Evolutionary conservation across 2,329 filamentous ascomycete genomes (phyloP).

Genomic region (Hypoxylon sp.): DNA sequence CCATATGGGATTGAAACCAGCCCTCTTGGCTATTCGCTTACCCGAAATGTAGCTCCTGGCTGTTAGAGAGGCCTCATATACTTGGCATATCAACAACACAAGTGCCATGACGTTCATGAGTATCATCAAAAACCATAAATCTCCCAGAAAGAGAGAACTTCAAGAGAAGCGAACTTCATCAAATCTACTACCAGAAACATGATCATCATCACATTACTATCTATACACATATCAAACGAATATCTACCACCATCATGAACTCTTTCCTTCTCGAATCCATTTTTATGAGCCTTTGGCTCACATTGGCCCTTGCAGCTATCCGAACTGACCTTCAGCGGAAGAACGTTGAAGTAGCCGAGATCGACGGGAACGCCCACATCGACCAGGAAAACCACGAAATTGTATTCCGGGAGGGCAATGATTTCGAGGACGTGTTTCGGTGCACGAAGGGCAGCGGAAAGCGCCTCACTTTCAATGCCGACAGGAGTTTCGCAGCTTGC

Average conservation of each 20-base stretch:
- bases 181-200: not conserved
- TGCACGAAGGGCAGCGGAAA: slow-evolving; percentile 20
- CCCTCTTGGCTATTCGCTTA: slow-evolving; percentile 1
- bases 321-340: slow-evolving; percentile 27
- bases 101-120: not conserved
- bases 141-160: slow-evolving; percentile 1
- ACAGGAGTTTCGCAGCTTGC: slow-evolving; percentile 26
- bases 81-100: not conserved
- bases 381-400: slow-evolving; percentile 28
- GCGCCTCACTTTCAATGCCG: slow-evolving; percentile 23
- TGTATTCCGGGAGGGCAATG: slow-evolving; percentile 20
- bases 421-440: slow-evolving; percentile 32
- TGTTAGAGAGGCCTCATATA: slow-evolving; percentile 8
- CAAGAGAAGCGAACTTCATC: not conserved
- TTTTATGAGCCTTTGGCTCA: slow-evolving; percentile 7
- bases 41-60: slow-evolving; percentile 7
- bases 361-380: slow-evolving; percentile 28
- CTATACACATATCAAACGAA: slow-evolving; percentile 5
- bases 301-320: slow-evolving; percentile 22
- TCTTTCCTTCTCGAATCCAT: not conserved
- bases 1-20: slow-evolving; percentile 11
- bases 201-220: slow-evolving; percentile 5
- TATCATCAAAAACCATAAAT: slow-evolving; percentile 12
- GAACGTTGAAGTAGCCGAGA: slow-evolving; percentile 35
- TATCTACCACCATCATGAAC: slow-evolving; percentile 13